Base-by-base conservation (phyloP, 2,329 filamentous ascomycete genomes). In the Fusarium praegraminearum region DNA sequence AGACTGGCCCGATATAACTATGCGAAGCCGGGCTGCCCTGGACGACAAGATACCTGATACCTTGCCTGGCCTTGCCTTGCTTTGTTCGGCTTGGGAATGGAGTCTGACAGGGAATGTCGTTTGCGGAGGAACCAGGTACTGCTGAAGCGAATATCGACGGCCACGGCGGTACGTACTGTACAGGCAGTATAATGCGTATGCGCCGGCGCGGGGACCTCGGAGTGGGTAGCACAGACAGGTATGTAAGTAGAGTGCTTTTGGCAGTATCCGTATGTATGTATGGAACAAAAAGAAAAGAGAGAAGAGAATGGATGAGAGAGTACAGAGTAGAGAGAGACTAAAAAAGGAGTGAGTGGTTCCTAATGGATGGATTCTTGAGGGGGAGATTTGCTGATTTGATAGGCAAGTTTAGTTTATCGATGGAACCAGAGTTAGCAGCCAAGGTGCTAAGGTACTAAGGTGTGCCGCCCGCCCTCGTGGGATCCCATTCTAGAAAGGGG, bases 321-420 rank as follows among this genome's bases (percentile, higher is more conserved):
- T 9, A 36, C 38, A 57, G 62, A 65, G 65, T 43, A 64, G 33
- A 36, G 33, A 35, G 33, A 40, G 52, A 24, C 24, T 52, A 45
- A 64, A 66, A 33, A 44, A 51, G 57, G 62, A 44, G 50, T 20
- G 66, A 65, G 55, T 57, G 49, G 49, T 30, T 30, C 13, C 33
- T 51, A 43, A 50, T 46, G 45, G 46, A 60, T 53, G 40, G 36
- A 50, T 50, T 50, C 33, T 46, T 52, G 35, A 52, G 57, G 56
- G 61, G 66, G 66, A 69, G 55, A 69, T 69, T 69, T 69, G 66
- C 56, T 63, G 49, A 62, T 69, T 62, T 66, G 61, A 55, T 51
- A 44, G 61, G 57, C 49, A 47, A 44, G 52, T 57, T 53, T 69
- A 61, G 56, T 57, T 53, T 69, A 61, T 55, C 41, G 28, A 60